Evolutionary conservation across 176 grass and related monocot species (phyloP).

Genomic region (Dendrocalamus sinicus): DNA sequence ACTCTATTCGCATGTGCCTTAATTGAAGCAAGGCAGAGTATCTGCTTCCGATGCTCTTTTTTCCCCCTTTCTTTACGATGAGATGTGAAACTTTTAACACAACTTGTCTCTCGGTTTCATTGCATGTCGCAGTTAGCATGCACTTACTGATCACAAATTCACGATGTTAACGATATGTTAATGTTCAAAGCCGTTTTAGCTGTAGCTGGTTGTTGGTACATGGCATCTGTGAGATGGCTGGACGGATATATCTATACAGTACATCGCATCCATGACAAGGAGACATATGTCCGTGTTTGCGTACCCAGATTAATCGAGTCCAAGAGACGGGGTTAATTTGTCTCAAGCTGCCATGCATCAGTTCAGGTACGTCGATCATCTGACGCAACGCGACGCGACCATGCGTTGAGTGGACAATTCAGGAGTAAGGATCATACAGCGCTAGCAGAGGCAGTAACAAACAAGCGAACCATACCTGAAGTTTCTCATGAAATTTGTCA

Average conservation of each 20-base stretch:
- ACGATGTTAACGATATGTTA: no score
- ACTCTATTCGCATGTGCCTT: no score
- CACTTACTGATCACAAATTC: neutral
- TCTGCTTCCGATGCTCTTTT: no score
- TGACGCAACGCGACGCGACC: no score
- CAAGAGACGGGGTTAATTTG: neutral
- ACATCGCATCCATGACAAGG: neutral
- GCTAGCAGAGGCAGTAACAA: no score
- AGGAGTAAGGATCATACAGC: no score
- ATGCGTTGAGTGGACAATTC: no score
- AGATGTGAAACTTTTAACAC: no score
- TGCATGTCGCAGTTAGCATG: neutral
- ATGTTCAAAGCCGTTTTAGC: neutral
- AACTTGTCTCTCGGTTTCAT: no score
- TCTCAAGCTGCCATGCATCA: neutral
- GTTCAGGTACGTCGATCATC: no score
- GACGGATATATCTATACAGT: neutral
- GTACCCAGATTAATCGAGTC: neutral
- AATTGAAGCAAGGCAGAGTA: no score
- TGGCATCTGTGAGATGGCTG: neutral
- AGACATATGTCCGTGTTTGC: neutral
- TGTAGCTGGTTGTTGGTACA: neutral
- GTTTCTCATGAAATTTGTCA: neutral
- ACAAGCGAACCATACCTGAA: neutral
- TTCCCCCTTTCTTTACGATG: no score